A percentile compares a stretch with the other conserved stretches of the same genome.
Conservation (phyloP, 148 eudicot genomes). For the Fagopyrum homotropicum region DNA sequence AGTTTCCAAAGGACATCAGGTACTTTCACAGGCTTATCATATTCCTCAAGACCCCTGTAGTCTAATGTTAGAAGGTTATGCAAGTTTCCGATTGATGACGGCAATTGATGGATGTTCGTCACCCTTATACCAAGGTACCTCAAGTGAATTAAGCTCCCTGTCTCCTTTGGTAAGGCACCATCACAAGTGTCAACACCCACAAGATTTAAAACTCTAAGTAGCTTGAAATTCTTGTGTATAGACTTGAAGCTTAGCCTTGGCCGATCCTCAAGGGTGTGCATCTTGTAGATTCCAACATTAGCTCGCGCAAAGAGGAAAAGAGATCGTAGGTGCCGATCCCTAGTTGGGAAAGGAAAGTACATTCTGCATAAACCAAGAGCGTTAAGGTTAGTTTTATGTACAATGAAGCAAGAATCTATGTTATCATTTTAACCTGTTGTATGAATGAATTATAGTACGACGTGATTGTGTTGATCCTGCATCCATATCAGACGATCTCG, state of each 20-base stretch:
- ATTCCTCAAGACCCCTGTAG: conserved; percentile 18
- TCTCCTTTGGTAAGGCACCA: conserved; percentile 21
- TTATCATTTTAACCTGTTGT: background rate
- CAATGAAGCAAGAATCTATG: background rate
- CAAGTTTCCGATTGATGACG: conserved; percentile 20
- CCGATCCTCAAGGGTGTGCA: background rate
- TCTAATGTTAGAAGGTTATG: conserved; percentile 22
- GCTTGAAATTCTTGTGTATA: conserved; percentile 16
- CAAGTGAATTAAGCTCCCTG: conserved; percentile 22
- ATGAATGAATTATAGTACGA: background rate
- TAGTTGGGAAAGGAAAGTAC: background rate
- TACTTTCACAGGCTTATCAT: background rate
- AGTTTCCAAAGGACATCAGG: conserved; percentile 27
- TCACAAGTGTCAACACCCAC: background rate
- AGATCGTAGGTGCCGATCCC: conserved; percentile 18
- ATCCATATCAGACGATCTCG: background rate
- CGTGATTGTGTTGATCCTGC: background rate
- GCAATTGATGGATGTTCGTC: conserved; percentile 22
- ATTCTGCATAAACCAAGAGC: conserved; percentile 13
- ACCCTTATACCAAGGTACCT: conserved; percentile 23
- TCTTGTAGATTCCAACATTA: background rate
- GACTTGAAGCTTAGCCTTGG: conserved; percentile 8
- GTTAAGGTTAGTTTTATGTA: background rate
- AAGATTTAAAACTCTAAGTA: conserved; percentile 28
- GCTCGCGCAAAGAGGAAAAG: conserved; percentile 17